Conservation (phyloP, 768 basidiomycete genomes). For the Coprinopsis sp. region DNA sequence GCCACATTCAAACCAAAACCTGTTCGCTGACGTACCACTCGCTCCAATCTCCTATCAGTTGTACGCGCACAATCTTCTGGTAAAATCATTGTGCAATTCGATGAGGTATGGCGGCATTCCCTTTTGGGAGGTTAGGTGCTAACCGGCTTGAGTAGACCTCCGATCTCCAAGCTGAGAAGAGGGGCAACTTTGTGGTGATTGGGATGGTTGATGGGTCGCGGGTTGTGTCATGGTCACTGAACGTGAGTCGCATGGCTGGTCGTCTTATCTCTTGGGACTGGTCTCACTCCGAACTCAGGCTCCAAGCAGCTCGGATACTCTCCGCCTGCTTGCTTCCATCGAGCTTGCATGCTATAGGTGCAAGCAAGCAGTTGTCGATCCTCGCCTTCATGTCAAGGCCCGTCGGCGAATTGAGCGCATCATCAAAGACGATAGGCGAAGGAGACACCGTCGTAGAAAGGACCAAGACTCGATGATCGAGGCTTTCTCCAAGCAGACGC, state of each 20-base stretch:
- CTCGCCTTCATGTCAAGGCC: conserved; percentile 56
- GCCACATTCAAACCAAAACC: not conserved
- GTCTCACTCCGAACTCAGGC: conserved; percentile 42
- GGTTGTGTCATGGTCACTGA: conserved; percentile 83
- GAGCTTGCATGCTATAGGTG: conserved; percentile 81
- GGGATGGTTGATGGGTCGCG: conserved; percentile 69
- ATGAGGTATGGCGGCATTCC: conserved; percentile 45
- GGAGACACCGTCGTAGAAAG: conserved; percentile 75
- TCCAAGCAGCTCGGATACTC: conserved; percentile 76
- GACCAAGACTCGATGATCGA: conserved; percentile 82
- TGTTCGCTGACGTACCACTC: conserved; percentile 1
- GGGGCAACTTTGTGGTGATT: conserved; percentile 84
- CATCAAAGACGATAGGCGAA: conserved; percentile 83
- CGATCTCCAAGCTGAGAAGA: conserved; percentile 80
- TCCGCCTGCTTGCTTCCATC: conserved; percentile 76
- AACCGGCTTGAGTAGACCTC: conserved; percentile 36
- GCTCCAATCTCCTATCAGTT: conserved; percentile 32
- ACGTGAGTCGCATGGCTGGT: conserved; percentile 42
- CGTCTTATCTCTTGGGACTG: conserved; percentile 10
- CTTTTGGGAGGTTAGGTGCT: not conserved
- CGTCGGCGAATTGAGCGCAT: conserved; percentile 71
- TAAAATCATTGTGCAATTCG: conserved; percentile 66
- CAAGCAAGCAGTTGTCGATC: conserved; percentile 63
- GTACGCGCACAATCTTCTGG: conserved; percentile 60
- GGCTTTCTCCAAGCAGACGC: conserved; percentile 61